These are phyloP conservation scores for Daldinia grandis DNA, from an alignment of 495 filamentous ascomycete species.

Conservation along the genomic window DNA sequence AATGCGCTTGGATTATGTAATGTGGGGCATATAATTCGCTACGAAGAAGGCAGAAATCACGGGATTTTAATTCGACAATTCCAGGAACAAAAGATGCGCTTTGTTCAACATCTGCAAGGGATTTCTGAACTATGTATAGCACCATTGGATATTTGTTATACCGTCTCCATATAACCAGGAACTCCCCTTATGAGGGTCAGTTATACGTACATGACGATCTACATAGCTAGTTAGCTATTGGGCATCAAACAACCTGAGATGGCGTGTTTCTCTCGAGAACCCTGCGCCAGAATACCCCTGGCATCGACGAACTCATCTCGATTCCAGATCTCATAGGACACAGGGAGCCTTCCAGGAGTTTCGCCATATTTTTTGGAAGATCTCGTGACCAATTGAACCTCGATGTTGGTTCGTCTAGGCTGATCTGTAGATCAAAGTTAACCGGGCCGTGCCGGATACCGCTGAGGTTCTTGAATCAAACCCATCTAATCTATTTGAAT, in stretches of 20 bases:
- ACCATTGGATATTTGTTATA: neutral
- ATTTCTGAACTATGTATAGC: slow-evolving; percentile 5
- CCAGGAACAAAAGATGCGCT: neutral
- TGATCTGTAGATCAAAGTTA: slow-evolving; percentile 22
- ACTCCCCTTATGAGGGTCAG: slow-evolving; percentile 10
- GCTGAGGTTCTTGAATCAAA: slow-evolving; percentile 6
- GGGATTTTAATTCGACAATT: slow-evolving; percentile 17
- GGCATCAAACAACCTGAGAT: slow-evolving; percentile 23
- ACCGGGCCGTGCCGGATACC: slow-evolving; percentile 32
- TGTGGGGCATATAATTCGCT: neutral
- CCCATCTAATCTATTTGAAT: neutral
- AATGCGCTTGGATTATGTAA: neutral
- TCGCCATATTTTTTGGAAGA: neutral
- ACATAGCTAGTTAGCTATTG: too few relatives aligned
- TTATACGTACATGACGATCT: slow-evolving; percentile 3
- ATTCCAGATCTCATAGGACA: slow-evolving; percentile 20
- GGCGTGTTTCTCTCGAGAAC: slow-evolving; percentile 16
- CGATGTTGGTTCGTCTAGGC: neutral
- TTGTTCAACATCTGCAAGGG: slow-evolving; percentile 10
- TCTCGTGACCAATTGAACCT: slow-evolving; percentile 26
- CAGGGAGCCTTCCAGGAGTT: slow-evolving; percentile 7
- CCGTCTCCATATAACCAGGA: slow-evolving; percentile 33
- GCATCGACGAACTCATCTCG: slow-evolving; percentile 10
- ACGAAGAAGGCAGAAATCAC: neutral
- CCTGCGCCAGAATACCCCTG: slow-evolving; percentile 12